Conservation (phyloP, 257 asterid species). For the Solanum pinnatisectum region DNA sequence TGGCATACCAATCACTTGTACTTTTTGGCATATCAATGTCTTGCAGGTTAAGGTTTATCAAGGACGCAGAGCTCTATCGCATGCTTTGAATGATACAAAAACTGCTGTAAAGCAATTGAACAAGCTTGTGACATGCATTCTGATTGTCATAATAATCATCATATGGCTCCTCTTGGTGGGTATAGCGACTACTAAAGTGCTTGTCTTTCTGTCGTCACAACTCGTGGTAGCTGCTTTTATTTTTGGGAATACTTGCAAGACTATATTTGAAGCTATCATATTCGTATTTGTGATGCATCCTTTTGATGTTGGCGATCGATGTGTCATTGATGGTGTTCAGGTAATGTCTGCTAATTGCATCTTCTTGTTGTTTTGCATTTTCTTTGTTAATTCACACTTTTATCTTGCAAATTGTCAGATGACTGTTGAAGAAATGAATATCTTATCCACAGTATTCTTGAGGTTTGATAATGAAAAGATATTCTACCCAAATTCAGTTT, state of each 20-base stretch:
- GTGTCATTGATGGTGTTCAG: slow-evolving; percentile 74
- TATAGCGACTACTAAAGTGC: slow-evolving; percentile 70
- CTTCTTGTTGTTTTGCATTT: neutral
- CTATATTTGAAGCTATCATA: slow-evolving; percentile 66
- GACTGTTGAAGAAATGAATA: slow-evolving; percentile 89
- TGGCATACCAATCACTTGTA: neutral
- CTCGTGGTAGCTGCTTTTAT: slow-evolving; percentile 66
- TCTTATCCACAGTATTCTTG: slow-evolving; percentile 62
- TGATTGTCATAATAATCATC: slow-evolving; percentile 35
- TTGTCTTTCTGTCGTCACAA: slow-evolving; percentile 71
- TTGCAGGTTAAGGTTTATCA: slow-evolving; percentile 82
- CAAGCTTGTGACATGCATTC: slow-evolving; percentile 44
- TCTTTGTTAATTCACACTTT: neutral
- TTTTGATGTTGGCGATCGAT: slow-evolving; percentile 87
- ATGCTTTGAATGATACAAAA: slow-evolving; percentile 73
- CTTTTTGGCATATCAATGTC: neutral
- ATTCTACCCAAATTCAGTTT: slow-evolving; percentile 70
- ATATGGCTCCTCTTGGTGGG: slow-evolving; percentile 75
- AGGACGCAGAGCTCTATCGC: slow-evolving; percentile 82
- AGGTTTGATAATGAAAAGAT: slow-evolving; percentile 53
- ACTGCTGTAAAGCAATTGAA: slow-evolving; percentile 70
- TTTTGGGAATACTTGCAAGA: slow-evolving; percentile 93
- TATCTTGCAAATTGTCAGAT: slow-evolving; percentile 27
- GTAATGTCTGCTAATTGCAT: slow-evolving; percentile 19
- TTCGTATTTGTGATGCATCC: slow-evolving; percentile 90